Base-by-base conservation (phyloP, 768 basidiomycete species). In the Cystofilobasidium bisporidii region DNA sequence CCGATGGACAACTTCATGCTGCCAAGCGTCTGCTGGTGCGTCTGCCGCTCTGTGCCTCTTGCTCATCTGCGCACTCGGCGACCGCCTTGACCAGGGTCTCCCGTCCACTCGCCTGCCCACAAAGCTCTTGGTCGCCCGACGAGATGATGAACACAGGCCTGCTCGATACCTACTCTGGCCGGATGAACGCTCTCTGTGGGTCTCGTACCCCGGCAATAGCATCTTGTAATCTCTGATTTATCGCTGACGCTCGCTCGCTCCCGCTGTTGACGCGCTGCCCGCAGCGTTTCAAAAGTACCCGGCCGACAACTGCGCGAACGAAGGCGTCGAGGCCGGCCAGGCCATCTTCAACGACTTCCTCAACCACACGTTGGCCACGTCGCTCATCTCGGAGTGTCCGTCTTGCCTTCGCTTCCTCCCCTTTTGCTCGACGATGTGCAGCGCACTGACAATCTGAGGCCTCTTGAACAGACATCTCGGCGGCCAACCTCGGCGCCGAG, bases 1-100 rank as follows among this genome's bases (percentile, higher is more conserved):
- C 24, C 40, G 9, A 61, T 43, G 60, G 30, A 45, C 41, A 61
- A 61, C 40, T 61, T 43, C 15, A 41, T 61, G 26, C 38, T 61
- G 26, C 60, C 60, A 10, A 43, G 40, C 28, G 60, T 61, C 28
- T 56, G 53, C 53, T 56, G 53, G 60, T 47, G 40, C 40, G 60
- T 61, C 12, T 15, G 6, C 33, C n/a, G n/a, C n/a, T n/a, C n/a
- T n/a, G n/a, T n/a, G n/a, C n/a, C n/a, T n/a, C n/a, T n/a, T n/a
- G n/a, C n/a, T n/a, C n/a, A n/a, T n/a, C n/a, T n/a, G n/a, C n/a
- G n/a, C n/a, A n/a, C n/a, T n/a, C n/a, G n/a, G n/a, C n/a, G n/a
- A n/a, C n/a, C n/a, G n/a, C n/a, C n/a, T n/a, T n/a, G n/a, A n/a
- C n/a, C 20, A 9, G 1, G 11, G 10, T 18, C 30, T 59, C 20